These are phyloP conservation scores for Cladosporium sphaerospermum DNA, from an alignment of 2,329 filamentous ascomycete genomes.

Conservation along the genomic window DNA sequence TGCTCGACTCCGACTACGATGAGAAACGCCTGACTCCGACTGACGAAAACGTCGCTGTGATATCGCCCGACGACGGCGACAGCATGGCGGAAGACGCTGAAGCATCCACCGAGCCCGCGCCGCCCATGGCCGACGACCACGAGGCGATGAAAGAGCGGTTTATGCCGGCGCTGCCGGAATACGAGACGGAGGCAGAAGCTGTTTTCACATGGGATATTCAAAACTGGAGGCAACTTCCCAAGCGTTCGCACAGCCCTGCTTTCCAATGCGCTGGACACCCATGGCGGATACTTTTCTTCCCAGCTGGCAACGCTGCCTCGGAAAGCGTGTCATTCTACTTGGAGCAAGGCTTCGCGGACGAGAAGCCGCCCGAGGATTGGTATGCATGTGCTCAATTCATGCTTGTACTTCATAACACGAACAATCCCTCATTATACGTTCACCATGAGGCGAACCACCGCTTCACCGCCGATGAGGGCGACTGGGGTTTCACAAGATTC, in stretches of 20 bases:
- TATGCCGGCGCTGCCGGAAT: slow-evolving; percentile 69
- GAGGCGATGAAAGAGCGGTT: slow-evolving; percentile 80
- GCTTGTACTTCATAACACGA: slow-evolving; percentile 87
- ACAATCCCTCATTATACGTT: slow-evolving; percentile 76
- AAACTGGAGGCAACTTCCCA: slow-evolving; percentile 68
- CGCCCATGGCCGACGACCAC: slow-evolving; percentile 53
- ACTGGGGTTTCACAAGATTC: slow-evolving; percentile 99
- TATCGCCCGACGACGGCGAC: slow-evolving; percentile 51
- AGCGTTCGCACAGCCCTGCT: slow-evolving; percentile 79
- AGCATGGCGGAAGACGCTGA: slow-evolving; percentile 50
- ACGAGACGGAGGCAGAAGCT: slow-evolving; percentile 70
- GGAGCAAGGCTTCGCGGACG: slow-evolving; percentile 80
- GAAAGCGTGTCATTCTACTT: slow-evolving; percentile 93
- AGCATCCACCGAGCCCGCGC: slow-evolving; percentile 36
- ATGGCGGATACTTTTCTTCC: slow-evolving; percentile 95
- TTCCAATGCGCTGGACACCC: slow-evolving; percentile 83
- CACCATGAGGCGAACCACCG: slow-evolving; percentile 82
- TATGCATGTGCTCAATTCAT: slow-evolving; percentile 95
- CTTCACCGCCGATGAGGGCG: slow-evolving; percentile 91
- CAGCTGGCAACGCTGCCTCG: slow-evolving; percentile 79
- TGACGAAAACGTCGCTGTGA: slow-evolving; percentile 49
- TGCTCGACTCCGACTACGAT: slow-evolving; percentile 57
- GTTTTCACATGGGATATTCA: slow-evolving; percentile 82
- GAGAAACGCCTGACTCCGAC: slow-evolving; percentile 47
- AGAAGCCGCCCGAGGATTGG: slow-evolving; percentile 79